phyloP scores from a whole-genome alignment of 306 rosid species.

The Dalbergia cochinchinensis region DNA sequence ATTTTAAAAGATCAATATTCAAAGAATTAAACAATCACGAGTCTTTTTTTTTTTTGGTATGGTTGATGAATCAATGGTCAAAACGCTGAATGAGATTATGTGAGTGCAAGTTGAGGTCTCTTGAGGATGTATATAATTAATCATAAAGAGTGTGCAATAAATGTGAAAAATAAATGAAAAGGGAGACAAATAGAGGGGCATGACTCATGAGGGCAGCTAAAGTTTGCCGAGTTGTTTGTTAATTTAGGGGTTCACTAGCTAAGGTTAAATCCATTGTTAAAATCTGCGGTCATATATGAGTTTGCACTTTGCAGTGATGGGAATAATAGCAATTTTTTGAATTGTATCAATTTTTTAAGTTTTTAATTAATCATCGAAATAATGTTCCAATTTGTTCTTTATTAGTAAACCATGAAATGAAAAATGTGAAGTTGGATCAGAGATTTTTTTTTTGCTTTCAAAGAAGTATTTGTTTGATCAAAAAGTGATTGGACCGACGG shows the following conservation, averaged over 20 bases:
- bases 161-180: background rate
- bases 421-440: background rate
- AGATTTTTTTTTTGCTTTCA: background rate
- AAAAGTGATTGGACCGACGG: background rate
- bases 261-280: background rate
- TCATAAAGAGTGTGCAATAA: background rate
- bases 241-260: conserved; percentile 26
- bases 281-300: background rate
- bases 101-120: conserved; percentile 31
- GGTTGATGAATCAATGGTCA: conserved; percentile 37
- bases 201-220: background rate
- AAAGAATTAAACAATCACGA: background rate
- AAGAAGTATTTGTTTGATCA: background rate
- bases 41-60: background rate
- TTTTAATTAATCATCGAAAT: too few relatives aligned
- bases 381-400: conserved; percentile 7
- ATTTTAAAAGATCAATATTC: background rate
- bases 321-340: background rate
- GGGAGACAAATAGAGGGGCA: background rate
- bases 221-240: conserved; percentile 43
- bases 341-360: background rate
- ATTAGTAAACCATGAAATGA: conserved; percentile 23
- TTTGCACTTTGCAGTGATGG: background rate
- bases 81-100: conserved; percentile 26
- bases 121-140: conserved; percentile 25